Evolutionary conservation across 495 filamentous ascomycete genomes (phyloP).

Genomic region (Thermothielavioides terrestris): DNA sequence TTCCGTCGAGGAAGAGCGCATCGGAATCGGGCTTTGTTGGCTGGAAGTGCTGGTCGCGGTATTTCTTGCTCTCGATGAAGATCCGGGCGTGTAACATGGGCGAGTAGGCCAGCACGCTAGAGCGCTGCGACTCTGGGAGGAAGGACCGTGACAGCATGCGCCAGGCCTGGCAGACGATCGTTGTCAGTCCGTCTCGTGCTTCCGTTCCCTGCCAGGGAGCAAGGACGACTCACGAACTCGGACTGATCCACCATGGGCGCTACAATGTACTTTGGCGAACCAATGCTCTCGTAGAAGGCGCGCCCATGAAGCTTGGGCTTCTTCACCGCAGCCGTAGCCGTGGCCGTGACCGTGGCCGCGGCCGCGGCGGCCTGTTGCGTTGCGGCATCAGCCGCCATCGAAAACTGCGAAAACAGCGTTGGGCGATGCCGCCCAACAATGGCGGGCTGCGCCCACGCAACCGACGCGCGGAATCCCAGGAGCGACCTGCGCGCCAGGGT

Average conservation of each 20-base stretch:
- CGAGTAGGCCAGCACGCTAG: constrained; percentile 68
- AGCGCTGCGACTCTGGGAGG: constrained; percentile 52
- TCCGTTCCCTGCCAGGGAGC: background rate
- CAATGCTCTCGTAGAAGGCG: constrained; percentile 87
- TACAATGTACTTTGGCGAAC: constrained; percentile 79
- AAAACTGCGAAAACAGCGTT: too few species aligned
- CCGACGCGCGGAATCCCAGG: background rate
- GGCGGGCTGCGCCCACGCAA: constrained; percentile 2
- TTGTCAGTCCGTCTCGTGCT: constrained; percentile 9
- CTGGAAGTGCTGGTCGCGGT: constrained; percentile 71
- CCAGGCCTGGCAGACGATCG: constrained; percentile 61
- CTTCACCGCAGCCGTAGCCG: constrained; percentile 2
- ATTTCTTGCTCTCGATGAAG: constrained; percentile 64
- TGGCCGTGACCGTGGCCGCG: too few species aligned
- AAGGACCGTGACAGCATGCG: constrained; percentile 89
- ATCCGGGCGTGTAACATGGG: constrained; percentile 93
- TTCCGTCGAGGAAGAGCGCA: constrained; percentile 68
- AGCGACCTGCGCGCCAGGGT: constrained; percentile 6
- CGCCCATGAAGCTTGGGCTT: constrained; percentile 66
- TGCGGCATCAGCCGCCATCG: constrained; percentile 14
- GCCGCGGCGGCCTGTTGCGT: background rate
- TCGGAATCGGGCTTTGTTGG: constrained; percentile 33
- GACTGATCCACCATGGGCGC: constrained; percentile 98
- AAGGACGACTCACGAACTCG: constrained; percentile 66
- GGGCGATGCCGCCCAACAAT: background rate